Evolutionary conservation across 768 basidiomycete species (phyloP).

Genomic region (Mycena pura): DNA sequence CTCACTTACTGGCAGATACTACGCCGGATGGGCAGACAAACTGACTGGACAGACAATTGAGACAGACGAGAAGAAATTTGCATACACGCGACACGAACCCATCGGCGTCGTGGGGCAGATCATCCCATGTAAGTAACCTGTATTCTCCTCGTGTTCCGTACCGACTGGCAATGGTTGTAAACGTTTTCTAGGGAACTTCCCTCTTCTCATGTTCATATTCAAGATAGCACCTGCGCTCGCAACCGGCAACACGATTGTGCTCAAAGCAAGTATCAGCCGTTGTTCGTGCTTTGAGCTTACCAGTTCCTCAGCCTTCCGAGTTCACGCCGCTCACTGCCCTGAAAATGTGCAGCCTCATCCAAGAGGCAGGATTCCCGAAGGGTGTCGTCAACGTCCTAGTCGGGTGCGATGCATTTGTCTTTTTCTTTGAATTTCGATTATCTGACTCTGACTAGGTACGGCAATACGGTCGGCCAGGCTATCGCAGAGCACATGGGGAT

Average conservation of each 20-base stretch:
- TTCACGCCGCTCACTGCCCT: slow-evolving; percentile 78
- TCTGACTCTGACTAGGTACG: slow-evolving; percentile 77
- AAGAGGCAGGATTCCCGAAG: slow-evolving; percentile 79
- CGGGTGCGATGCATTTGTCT: too few relatives aligned
- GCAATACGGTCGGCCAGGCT: slow-evolving; percentile 70
- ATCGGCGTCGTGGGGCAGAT: slow-evolving; percentile 53
- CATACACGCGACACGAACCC: slow-evolving; percentile 70
- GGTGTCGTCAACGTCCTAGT: slow-evolving; percentile 84
- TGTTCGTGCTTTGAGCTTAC: not conserved
- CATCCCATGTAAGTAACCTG: slow-evolving; percentile 32
- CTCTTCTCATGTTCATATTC: slow-evolving; percentile 71
- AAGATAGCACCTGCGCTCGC: slow-evolving; percentile 86
- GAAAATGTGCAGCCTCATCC: slow-evolving; percentile 58
- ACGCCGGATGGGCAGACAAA: slow-evolving; percentile 70
- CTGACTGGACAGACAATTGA: slow-evolving; percentile 57
- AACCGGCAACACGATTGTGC: slow-evolving; percentile 77
- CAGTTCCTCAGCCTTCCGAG: slow-evolving; percentile 62
- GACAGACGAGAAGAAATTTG: slow-evolving; percentile 55
- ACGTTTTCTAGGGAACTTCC: slow-evolving; percentile 69
- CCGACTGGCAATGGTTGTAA: too few relatives aligned
- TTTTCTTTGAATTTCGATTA: too few relatives aligned
- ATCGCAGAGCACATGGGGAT: slow-evolving; percentile 76
- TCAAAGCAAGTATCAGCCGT: slow-evolving; percentile 56
- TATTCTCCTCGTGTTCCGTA: not conserved
- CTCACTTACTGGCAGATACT: too few relatives aligned